Evolutionary conservation across 495 filamentous ascomycete genomes (phyloP), one percentile per base, ranked within the genome.

Genomic region (Penicillium ucsense): DNA sequence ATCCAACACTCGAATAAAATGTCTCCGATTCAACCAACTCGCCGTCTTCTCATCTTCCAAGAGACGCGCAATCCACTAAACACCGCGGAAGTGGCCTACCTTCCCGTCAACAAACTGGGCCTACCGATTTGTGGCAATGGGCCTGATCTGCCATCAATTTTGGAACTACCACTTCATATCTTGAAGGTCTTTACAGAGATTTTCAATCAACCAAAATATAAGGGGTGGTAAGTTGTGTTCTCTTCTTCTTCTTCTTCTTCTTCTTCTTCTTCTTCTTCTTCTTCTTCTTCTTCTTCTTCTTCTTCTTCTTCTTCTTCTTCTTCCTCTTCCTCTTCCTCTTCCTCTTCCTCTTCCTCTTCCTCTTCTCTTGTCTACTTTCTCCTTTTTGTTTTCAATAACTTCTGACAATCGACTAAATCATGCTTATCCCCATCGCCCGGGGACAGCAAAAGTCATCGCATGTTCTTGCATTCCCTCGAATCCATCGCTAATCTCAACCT

Each of bases 191-290:
- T 73, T 56, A 73, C 69, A 30, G 69, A 71, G 11, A 65, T 71
- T 46, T 73, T 73, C 31, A 73, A 73, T 58, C 60, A 61, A 45
- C 63, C 63, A 2, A 71, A 64, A 51, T 73, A 70, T 59, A 70
- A 71, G 51, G 67, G 67, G 20, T 73, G 69, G 69, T 72, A 59
- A 33, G 67, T 68, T 6, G 41, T 45, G 45, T 41, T 42, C 10
- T 5, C 20, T 20, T 20, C 20, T 20, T 20, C 2, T 20, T 20
- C 20, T 20, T 20, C 20, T 20, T 20, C 20, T 20, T 20, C 2
- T 20, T 20, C 20, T 20, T 20, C 20, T 20, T 20, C 20, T 20
- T 20, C 2, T 20, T 20, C 20, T 20, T 20, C 20, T 20, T 20
- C 20, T 20, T 20, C 2, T 20, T 20, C 20, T 20, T 20, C 20